A percentile compares a stretch with the other conserved stretches of the same genome.
These are phyloP conservation scores for Monotropa hypopitys DNA, from an alignment of 179 eudicot species.

Conservation along the genomic window DNA sequence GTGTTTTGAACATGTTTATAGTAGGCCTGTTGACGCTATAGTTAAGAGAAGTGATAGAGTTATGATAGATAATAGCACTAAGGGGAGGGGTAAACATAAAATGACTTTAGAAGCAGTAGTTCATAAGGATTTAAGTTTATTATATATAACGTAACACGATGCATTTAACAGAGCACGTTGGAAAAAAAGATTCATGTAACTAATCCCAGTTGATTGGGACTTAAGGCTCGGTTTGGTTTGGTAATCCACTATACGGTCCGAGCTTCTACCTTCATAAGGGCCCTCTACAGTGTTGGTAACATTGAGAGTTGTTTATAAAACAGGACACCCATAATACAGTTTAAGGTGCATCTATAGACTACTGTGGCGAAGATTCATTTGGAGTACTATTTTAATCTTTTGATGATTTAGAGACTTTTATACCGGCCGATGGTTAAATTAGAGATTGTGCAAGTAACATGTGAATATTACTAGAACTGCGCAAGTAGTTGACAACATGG, in stretches of 20 bases:
- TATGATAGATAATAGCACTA: no score
- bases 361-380: not conserved
- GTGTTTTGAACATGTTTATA: no score
- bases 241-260: not conserved
- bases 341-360: conserved; percentile 1
- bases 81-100: no score
- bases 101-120: no score
- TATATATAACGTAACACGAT: no score
- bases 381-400: not conserved
- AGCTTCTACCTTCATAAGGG: not conserved
- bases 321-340: not conserved
- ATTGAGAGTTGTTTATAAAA: not conserved
- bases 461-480: not conserved
- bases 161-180: no score
- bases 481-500: not conserved
- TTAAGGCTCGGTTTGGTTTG: no score
- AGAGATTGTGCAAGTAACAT: not conserved
- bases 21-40: no score
- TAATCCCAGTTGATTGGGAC: no score
- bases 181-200: no score
- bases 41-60: no score
- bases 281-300: not conserved
- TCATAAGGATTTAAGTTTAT: no score
- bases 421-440: not conserved
- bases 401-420: not conserved